Evolutionary conservation across 192 early-diverging fungal genomes (phyloP).

Genomic region (Dispira simplex): DNA sequence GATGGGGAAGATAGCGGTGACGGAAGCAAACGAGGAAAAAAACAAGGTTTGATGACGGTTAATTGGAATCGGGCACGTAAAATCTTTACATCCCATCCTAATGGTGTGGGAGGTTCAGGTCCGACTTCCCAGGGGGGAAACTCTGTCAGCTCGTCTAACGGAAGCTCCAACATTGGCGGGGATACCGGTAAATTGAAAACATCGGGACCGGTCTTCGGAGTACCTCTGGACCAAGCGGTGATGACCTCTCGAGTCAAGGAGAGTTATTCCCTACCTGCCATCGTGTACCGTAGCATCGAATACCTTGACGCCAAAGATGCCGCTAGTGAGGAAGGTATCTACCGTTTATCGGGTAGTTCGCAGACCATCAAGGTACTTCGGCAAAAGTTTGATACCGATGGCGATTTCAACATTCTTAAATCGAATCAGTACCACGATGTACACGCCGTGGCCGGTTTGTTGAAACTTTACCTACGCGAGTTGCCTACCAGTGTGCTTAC

Average conservation of each 20-base stretch:
- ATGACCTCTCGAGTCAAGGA: conserved; percentile 53
- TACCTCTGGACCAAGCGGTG: conserved; percentile 65
- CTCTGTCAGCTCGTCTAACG: neutral
- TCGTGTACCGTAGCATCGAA: conserved; percentile 92
- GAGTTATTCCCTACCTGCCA: conserved; percentile 67
- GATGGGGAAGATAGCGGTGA: neutral
- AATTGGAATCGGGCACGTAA: conserved; percentile 22
- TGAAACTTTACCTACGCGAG: conserved; percentile 87
- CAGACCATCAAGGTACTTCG: conserved; percentile 57
- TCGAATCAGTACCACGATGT: conserved; percentile 59
- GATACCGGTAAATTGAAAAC: neutral
- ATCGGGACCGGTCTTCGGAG: conserved; percentile 59
- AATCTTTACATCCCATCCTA: neutral
- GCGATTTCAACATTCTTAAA: conserved; percentile 28
- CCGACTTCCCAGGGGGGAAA: neutral
- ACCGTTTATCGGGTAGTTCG: conserved; percentile 73
- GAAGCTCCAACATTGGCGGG: neutral
- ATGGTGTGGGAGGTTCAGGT: neutral
- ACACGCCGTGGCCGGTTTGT: conserved; percentile 82
- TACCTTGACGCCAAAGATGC: conserved; percentile 87
- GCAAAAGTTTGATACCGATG: conserved; percentile 57
- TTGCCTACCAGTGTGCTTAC: conserved; percentile 79
- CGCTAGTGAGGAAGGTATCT: conserved; percentile 84
- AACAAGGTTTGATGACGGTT: conserved; percentile 33
- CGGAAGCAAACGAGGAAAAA: conserved; percentile 13